Evolutionary conservation across 257 asterid species (phyloP), one percentile per base, ranked within the genome.

Genomic region (Solanum ahanhuiri): DNA sequence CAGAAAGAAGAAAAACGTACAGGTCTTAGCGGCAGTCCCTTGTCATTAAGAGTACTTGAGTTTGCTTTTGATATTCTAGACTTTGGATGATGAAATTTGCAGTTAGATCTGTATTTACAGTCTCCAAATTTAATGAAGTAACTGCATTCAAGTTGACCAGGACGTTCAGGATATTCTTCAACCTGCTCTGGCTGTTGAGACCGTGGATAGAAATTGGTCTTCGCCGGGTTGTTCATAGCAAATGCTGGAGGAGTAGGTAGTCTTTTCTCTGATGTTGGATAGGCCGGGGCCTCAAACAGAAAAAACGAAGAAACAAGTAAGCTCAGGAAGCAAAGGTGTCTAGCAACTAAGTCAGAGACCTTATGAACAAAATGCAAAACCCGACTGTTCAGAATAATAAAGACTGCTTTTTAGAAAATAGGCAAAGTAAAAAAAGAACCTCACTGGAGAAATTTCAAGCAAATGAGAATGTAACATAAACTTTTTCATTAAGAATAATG

Each of bases 21-120:
- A 88, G 98, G 98, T 95, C 99, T 91, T 84, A 96, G 94, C 20
- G 99, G 99, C 89, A 96, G 88, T 90, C 99, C 99, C 89, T 95
- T 95, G 89, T 94, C 97, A 84, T 92, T 95, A 87, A 96, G 92
- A 88, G 90, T 64, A 81, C 76, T 88, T 7, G 95, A 18, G 83
- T 73, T 86, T 31, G 93, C 60, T 83, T 92, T 92, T 71, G 93
- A n/a, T 48, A 51, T 48, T 43, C 88, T 94, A 85, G 63, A 84
- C 89, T 91, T 96, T 30, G 98, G 99, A 88, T 96, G 99, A 91
- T 96, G 92, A 91, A 91, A 96, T 89, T 95, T 95, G 97, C 98
- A 96, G 88, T 86, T 93, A 31, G 92, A 92, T 88, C 87, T 94
- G 90, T 88, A 96, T 88, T 96, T 96, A 93, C 99, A 96, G 87